Conservation (phyloP, 75 land plant species). For the Cunninghamia lanceolata region DNA sequence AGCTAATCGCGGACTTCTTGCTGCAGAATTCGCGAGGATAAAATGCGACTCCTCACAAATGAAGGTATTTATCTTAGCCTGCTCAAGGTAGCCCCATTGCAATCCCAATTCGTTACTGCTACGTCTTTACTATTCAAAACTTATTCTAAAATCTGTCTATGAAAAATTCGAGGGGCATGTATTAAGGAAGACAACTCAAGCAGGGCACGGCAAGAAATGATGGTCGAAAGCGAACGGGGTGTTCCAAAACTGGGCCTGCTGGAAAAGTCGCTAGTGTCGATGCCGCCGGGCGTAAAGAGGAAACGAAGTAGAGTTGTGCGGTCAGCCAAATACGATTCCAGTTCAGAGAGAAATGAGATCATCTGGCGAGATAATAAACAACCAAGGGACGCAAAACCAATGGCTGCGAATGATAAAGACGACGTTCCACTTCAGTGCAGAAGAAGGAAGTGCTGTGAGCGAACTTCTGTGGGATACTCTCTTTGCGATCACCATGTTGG, state of each 20-base stretch:
- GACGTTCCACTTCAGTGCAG: slow-evolving; percentile 19
- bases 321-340: not conserved
- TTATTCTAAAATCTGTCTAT: not conserved
- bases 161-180: not conserved
- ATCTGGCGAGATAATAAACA: no score
- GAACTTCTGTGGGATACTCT: slow-evolving; percentile 26
- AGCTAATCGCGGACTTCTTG: not conserved
- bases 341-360: not conserved
- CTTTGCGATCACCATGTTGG: slow-evolving; percentile 36
- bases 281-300: not conserved
- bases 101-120: not conserved
- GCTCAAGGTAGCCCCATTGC: no score
- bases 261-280: not conserved
- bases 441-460: slow-evolving; percentile 25
- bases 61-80: not conserved
- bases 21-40: not conserved
- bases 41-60: not conserved
- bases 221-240: no score
- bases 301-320: not conserved
- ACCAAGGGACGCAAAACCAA: not conserved
- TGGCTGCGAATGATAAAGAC: not conserved
- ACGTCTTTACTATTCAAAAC: no score
- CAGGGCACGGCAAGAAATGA: not conserved
- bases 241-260: no score
- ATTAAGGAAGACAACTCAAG: not conserved